Base-by-base conservation (phyloP, 164 flowering plant genomes). In the Liquidambar formosana region DNA sequence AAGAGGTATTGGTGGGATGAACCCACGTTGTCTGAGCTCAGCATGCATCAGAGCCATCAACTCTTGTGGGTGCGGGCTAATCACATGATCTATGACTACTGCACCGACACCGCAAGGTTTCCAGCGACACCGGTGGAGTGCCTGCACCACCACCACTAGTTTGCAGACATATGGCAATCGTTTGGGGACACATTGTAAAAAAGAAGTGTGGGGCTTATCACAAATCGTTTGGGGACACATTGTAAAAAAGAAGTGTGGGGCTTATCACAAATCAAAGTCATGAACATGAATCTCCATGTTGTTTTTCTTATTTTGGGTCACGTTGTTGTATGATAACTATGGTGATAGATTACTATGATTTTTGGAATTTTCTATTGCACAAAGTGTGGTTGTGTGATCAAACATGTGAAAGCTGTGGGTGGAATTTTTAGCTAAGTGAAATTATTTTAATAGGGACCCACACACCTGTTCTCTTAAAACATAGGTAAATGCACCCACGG, bases 1-100 rank as follows among this genome's bases (percentile, higher is more conserved):
- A 79, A 70, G 63, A 75, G 74, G 77, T 89, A 57, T 65, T 91
- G 99, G 97, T 91, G 97, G 97, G 97, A 89, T 59, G 85, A 87
- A 69, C 97, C 97, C 0, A 82, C 82, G 10, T 9, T 95, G 81
- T 65, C 90, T 2, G 97, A 87, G 83, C 79, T 93, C 33, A 91
- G 63, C 69, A 12, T 87, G 57, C 99, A 95, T 75, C 97, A 95
- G 83, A 89, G 80, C 77, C 99, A 95, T 73, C 97, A 95, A 80
- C 85, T 95, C 19, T 4, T 79, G 75, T 95, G 99, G 99, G 99
- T 93, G 8, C 69, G 81, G 27, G 92, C 93, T n/a, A 82, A 91
- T 25, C 94, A 91, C 68, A 78, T 91, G 81, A 74, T 93, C 16
- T 95, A 95, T 51, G 97, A 93, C 53, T 95, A 91, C 67, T 95